These are phyloP conservation scores for Ichthyophthirius multifiliis DNA, from an alignment of 169 alveolate species.

Conservation along the genomic window DNA sequence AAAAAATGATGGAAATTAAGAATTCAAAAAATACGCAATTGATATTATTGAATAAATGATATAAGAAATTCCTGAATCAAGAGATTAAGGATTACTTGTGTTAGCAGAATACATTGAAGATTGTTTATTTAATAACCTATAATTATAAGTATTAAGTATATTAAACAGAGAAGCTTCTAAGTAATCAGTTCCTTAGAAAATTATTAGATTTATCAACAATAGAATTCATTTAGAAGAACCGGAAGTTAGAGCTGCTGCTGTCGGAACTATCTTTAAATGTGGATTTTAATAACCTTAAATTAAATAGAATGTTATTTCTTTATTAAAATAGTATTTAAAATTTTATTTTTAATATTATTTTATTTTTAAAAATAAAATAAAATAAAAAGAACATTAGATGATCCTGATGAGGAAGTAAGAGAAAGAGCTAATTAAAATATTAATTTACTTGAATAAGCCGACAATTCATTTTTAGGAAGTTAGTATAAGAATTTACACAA, in stretches of 20 bases:
- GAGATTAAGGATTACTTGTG: conserved; percentile 5
- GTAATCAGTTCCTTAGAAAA: conserved; percentile 19
- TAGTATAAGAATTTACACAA: neutral
- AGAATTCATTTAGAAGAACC: conserved; percentile 45
- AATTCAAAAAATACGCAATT: conserved; percentile 22
- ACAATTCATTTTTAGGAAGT: neutral
- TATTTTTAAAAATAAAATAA: neutral
- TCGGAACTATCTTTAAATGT: conserved; percentile 32
- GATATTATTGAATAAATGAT: conserved; percentile 35
- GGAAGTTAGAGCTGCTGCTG: conserved; percentile 50
- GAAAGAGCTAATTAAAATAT: conserved; percentile 24
- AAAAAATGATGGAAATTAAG: conserved; percentile 26
- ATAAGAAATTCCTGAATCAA: conserved; percentile 27
- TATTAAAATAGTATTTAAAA: neutral
- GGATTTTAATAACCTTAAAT: conserved; percentile 1
- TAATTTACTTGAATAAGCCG: neutral
- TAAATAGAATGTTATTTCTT: neutral
- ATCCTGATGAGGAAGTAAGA: conserved; percentile 52
- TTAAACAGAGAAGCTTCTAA: conserved; percentile 36
- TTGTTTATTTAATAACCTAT: conserved; percentile 11
- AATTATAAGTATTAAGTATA: conserved; percentile 18
- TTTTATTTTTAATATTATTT: neutral
- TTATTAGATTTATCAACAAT: conserved; percentile 36
- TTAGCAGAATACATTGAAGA: conserved; percentile 46
- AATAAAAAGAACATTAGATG: conserved; percentile 5